A percentile compares a stretch with the other conserved stretches of the same genome.
These are phyloP conservation scores for Odontarrhena argentea DNA, from an alignment of 345 rosid species.

Conservation along the genomic window DNA sequence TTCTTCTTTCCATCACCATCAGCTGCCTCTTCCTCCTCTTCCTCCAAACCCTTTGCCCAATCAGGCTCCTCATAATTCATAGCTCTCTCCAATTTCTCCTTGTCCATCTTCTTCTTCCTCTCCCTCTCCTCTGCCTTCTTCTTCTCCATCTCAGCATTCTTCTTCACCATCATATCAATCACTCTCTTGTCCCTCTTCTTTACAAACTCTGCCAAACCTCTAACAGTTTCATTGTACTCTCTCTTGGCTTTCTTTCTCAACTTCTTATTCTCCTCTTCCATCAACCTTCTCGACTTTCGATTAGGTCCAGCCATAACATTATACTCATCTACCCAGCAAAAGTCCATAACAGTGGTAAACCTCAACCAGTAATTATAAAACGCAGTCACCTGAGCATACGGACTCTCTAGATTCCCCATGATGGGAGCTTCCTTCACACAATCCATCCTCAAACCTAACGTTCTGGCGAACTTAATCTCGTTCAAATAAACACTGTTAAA, in stretches of 20 bases:
- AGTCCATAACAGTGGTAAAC: constrained; percentile 83
- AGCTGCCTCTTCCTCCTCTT: constrained; percentile 41
- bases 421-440: constrained; percentile 69
- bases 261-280: constrained; percentile 97
- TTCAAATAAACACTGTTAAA: constrained; percentile 60
- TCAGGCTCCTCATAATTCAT: constrained; percentile 63
- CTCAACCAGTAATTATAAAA: constrained; percentile 88
- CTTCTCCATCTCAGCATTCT: constrained; percentile 65
- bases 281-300: constrained; percentile 69
- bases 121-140: constrained; percentile 62
- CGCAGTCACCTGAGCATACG: constrained; percentile 75
- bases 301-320: constrained; percentile 73
- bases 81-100: constrained; percentile 65
- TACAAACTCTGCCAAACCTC: constrained; percentile 77
- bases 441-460: constrained; percentile 62
- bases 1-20: constrained; percentile 36
- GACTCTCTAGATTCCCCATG: constrained; percentile 84
- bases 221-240: constrained; percentile 81
- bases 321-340: constrained; percentile 81
- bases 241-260: constrained; percentile 78
- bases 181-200: constrained; percentile 97
- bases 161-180: constrained; percentile 71
- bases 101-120: constrained; percentile 65
- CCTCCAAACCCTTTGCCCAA: constrained; percentile 60
- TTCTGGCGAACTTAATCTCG: constrained; percentile 64